phyloP scores from a whole-genome alignment of 2,329 filamentous ascomycete species.

The Davidsoniella virescens region DNA sequence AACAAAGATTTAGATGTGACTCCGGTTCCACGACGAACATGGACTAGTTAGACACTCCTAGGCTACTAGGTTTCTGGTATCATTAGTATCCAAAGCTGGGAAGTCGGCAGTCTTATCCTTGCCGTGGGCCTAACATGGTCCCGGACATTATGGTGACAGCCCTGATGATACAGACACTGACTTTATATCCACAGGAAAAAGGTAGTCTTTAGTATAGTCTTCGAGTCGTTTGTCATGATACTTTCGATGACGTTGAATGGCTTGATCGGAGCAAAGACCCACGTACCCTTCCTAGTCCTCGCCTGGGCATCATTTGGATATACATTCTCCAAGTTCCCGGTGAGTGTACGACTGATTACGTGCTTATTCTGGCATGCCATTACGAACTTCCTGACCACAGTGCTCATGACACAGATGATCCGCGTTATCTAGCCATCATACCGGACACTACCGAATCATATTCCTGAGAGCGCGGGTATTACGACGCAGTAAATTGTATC shows the following conservation, averaged over 20 bases:
- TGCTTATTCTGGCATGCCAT: constrained; percentile 47
- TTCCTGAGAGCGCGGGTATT: constrained; percentile 35
- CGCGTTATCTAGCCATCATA: constrained; percentile 39
- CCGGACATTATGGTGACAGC: constrained; percentile 15
- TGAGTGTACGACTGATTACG: constrained; percentile 27
- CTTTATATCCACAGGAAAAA: too few species aligned
- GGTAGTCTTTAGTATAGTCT: too few species aligned
- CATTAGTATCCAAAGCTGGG: constrained; percentile 16
- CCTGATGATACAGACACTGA: too few species aligned
- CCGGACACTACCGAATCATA: constrained; percentile 32
- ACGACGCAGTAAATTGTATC: constrained; percentile 38
- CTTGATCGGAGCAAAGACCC: too few species aligned
- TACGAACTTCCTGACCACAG: constrained; percentile 46
- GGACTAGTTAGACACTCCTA: too few species aligned
- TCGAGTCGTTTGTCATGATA: too few species aligned
- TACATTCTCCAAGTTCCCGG: constrained; percentile 20
- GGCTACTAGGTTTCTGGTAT: constrained; percentile 18
- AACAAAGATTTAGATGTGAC: too few species aligned
- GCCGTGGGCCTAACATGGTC: constrained; percentile 16
- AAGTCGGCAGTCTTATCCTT: constrained; percentile 15
- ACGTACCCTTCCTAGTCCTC: constrained; percentile 4
- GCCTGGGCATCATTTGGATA: constrained; percentile 23
- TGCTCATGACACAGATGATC: constrained; percentile 28
- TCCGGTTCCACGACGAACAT: too few species aligned
- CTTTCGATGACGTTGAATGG: too few species aligned